These are phyloP conservation scores for Termitomyces sp. DNA, from an alignment of 768 basidiomycete species.

Conservation along the genomic window DNA sequence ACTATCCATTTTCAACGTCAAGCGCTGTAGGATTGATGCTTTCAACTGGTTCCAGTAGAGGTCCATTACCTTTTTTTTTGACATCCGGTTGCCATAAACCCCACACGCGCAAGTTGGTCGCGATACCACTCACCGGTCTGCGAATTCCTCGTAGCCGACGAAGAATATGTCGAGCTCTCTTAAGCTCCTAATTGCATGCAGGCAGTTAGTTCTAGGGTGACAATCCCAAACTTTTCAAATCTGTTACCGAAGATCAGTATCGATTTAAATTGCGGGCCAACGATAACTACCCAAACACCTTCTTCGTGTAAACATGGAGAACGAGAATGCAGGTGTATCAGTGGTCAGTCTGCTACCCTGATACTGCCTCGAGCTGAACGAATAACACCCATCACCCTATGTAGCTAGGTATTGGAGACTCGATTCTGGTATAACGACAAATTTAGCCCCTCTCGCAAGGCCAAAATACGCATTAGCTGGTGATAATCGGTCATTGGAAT, in stretches of 20 bases:
- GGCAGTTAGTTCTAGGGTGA: background rate
- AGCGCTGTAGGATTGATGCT: background rate
- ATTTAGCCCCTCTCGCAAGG: background rate
- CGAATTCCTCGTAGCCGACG: background rate
- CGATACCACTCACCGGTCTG: background rate
- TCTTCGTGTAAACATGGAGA: too few relatives aligned
- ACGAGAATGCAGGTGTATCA: too few relatives aligned
- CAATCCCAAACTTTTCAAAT: background rate
- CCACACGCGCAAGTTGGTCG: background rate
- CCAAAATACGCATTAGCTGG: background rate
- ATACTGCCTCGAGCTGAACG: background rate
- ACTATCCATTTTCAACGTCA: background rate
- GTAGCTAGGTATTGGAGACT: background rate
- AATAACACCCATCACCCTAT: background rate
- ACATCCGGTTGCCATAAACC: background rate
- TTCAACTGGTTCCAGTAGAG: background rate
- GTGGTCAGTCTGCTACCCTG: too few relatives aligned
- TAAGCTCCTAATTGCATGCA: background rate
- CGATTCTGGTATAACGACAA: background rate
- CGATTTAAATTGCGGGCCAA: too few relatives aligned
- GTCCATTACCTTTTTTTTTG: background rate
- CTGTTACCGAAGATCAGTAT: too few relatives aligned
- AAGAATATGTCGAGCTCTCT: background rate
- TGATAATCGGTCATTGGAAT: background rate
- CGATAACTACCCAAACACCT: too few relatives aligned